Evolutionary conservation across 345 rosid species (phyloP).

Genomic region (Eutrema japonicum): DNA sequence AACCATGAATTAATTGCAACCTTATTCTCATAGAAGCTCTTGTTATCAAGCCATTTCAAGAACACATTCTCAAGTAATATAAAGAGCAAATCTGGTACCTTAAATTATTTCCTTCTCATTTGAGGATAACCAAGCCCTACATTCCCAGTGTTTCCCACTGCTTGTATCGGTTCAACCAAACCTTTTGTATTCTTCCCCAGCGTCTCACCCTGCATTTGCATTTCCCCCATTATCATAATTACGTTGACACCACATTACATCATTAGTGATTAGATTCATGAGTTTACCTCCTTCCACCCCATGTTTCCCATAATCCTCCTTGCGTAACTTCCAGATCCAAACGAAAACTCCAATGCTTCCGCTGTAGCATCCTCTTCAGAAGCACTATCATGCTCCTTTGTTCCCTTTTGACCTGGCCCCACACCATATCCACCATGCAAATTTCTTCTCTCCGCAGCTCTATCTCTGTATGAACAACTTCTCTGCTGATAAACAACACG

Average conservation of each 20-base stretch:
- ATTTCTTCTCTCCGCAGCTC: constrained; percentile 91
- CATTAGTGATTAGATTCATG: constrained; percentile 12
- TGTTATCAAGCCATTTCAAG: too few species aligned
- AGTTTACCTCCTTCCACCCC: constrained; percentile 89
- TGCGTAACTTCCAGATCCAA: constrained; percentile 83
- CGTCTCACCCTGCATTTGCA: constrained; percentile 65
- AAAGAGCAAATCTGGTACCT: constrained; percentile 4
- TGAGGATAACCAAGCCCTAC: constrained; percentile 79
- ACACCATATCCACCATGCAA: constrained; percentile 79
- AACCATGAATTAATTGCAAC: background rate
- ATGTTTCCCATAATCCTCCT: constrained; percentile 76
- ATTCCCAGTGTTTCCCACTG: constrained; percentile 71
- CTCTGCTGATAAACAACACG: constrained; percentile 44
- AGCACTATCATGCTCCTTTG: constrained; percentile 39
- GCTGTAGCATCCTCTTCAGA: constrained; percentile 63
- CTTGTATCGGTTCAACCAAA: constrained; percentile 66
- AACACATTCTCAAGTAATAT: background rate
- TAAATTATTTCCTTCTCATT: constrained; percentile 43
- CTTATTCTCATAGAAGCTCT: too few species aligned
- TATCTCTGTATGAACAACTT: constrained; percentile 67
- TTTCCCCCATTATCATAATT: background rate
- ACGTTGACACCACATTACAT: background rate
- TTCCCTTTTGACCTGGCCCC: constrained; percentile 84
- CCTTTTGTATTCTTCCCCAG: constrained; percentile 70
- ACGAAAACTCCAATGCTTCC: constrained; percentile 69